Evolutionary conservation across 768 basidiomycete genomes (phyloP).

Genomic region (Boletellus emodensis): DNA sequence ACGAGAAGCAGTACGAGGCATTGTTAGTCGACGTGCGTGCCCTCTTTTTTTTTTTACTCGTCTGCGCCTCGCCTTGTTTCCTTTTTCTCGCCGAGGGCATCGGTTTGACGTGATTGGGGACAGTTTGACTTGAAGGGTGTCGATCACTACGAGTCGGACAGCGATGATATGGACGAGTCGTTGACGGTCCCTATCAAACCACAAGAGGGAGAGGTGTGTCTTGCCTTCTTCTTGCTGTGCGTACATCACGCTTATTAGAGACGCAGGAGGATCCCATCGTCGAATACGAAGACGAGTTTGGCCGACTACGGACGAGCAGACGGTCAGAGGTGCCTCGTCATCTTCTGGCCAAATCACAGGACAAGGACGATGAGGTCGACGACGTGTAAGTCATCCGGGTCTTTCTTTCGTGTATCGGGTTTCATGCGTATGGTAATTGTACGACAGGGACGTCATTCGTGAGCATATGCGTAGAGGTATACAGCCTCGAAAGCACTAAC

Average conservation of each 20-base stretch:
- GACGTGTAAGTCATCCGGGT: constrained; percentile 50
- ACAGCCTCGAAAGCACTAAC: not conserved
- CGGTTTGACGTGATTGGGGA: not conserved
- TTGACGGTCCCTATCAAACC: constrained; percentile 49
- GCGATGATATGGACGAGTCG: constrained; percentile 80
- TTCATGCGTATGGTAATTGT: constrained; percentile 4
- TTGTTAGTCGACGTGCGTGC: constrained; percentile 75
- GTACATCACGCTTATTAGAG: not conserved
- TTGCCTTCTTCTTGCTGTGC: not conserved
- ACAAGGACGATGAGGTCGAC: constrained; percentile 38
- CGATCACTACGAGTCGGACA: constrained; percentile 60
- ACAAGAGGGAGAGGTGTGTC: constrained; percentile 38
- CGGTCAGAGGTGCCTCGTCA: constrained; percentile 77
- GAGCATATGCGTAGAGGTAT: constrained; percentile 13
- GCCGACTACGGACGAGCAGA: constrained; percentile 63
- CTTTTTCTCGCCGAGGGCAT: not conserved
- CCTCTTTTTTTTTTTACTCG: not conserved
- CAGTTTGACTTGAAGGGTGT: constrained; percentile 65
- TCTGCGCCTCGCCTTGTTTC: no score
- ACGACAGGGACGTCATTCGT: constrained; percentile 58
- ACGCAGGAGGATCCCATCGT: constrained; percentile 69
- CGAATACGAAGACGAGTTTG: constrained; percentile 87
- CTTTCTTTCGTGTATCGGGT: not conserved
- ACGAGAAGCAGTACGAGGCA: constrained; percentile 65
- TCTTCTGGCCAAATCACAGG: constrained; percentile 43